Base-by-base conservation (phyloP, 2,329 filamentous ascomycete species). In the Neonectria hederae region DNA sequence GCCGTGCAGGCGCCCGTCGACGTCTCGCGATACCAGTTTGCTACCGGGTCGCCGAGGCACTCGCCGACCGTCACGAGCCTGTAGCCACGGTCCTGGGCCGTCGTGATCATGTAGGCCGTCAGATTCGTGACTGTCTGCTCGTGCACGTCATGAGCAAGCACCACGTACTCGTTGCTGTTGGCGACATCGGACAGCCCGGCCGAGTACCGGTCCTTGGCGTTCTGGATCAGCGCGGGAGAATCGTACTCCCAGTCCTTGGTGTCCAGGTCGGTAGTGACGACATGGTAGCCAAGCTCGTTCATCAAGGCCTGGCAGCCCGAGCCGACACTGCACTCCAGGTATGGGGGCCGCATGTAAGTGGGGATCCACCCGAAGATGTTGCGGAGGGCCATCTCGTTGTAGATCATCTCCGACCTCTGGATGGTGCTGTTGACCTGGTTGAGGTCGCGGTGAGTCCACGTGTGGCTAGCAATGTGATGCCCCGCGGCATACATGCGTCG, bases 211-310 rank as follows among this genome's bases (percentile, higher is more conserved):
- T 76, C 70, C 66, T 86, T 81, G 59, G 81, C 82, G 28, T 78
- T 73, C 63, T 81, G 77, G 67, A 88, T 87, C 65, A 82, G 80
- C 45, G 82, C 76, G 2, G 85, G 80, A 9, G 77, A 77, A 61
- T 83, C 80, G 68, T 87, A 83, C 69, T 85, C 78, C 72, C 86
- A 89, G 75, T 89, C 87, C 66, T 88, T 84, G 17, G 87, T 89
- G 72, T 90, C 87, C 13, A 89, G 75, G 70, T 88, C 84, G 68
- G 84, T 86, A 70, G 84, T 85, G 63, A 84, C 79, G 66, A 87
- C 75, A 71, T 88, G 85, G 75, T 89, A 89, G 43, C 83, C 84
- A 28, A 87, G 73, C 24, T 68, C 68, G 3, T 67, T 72, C 69
- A 83, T 69, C 30, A 78, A 71, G 4, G 69, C 66, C 45, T 77